Evolutionary conservation across 169 alveolate genomes (phyloP), one percentile per base, ranked within the genome.

Genomic region (Eimeria praecox): DNA sequence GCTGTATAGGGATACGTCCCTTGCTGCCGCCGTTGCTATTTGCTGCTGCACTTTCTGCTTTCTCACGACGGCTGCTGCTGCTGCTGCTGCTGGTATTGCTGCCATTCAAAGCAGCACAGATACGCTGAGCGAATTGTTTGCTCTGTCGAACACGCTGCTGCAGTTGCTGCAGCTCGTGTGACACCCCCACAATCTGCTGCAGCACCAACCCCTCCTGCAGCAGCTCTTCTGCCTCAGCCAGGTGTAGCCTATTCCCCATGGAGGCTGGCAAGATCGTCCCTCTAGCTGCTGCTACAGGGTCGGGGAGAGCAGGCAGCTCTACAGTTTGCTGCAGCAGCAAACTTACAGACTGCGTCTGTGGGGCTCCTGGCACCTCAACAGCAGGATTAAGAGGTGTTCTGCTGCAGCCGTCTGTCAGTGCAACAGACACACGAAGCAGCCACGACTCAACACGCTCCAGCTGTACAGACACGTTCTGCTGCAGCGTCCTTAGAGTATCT

Each of bases 141-240:
- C 91, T 56, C 87, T 80, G 96, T 49, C 83, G 35, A 69, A 93
- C 88, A 33, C 96, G 96, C 40, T 71, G 96, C 93, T 80, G 92
- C 80, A 93, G 89, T 27, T 88, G 96, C 56, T 38, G 85, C 85
- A 93, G 96, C 96, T 93, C 94, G 24, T 93, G 86, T 42, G 90
- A 75, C 3, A 93, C 42, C 66, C 94, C 96, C 5, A 93, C 96
- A 46, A 93, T 35, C 69, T 88, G 96, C 86, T 93, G 92, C 82
- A 93, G 94, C n/a, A 93, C 82, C 46, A 93, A 83, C n/a, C 96
- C 96, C 75, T 93, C 96, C 44, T 83, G 94, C 54, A 93, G 94
- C 86, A 93, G 96, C 80, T 93, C 86, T 64, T 93, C 96, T 1
- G 94, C 96, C 66, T 93, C 96, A 3, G 80, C 62, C 56, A 93